Percentiles rank a stretch among this genome's conserved stretches.
Evolutionary conservation across 805 yeast species (phyloP).

Genomic region (Alloascoidea africana): DNA sequence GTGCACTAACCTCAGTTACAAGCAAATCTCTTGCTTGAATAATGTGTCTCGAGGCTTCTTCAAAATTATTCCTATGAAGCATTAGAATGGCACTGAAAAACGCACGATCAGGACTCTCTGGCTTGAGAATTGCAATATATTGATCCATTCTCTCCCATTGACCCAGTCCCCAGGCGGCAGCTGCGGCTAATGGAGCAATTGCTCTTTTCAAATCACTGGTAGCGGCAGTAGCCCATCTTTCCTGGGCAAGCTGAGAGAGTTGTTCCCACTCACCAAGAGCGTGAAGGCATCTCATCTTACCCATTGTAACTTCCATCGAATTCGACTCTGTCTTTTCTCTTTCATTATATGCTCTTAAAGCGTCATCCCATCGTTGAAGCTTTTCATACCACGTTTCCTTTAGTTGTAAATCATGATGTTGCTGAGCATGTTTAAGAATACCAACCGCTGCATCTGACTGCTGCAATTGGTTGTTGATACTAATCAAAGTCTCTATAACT

Average conservation of each 20-base stretch:
- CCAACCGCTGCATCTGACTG: slow-evolving; percentile 98
- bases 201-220: slow-evolving; percentile 60
- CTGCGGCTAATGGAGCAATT: slow-evolving; percentile 96
- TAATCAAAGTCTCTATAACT: slow-evolving; percentile 81
- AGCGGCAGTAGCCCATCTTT: slow-evolving; percentile 63
- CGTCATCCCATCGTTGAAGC: slow-evolving; percentile 96
- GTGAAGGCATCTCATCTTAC: slow-evolving; percentile 94
- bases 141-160: slow-evolving; percentile 95
- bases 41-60: slow-evolving; percentile 66
- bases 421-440: slow-evolving; percentile 86
- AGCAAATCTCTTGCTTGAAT: slow-evolving; percentile 74
- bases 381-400: slow-evolving; percentile 98
- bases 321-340: slow-evolving; percentile 38
- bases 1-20: slow-evolving; percentile 85
- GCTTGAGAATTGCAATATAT: slow-evolving; percentile 78
- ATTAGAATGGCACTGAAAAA: slow-evolving; percentile 86
- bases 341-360: slow-evolving; percentile 75
- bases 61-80: slow-evolving; percentile 75
- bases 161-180: slow-evolving; percentile 96
- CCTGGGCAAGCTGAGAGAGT: slow-evolving; percentile 68
- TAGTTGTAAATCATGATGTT: slow-evolving; percentile 61
- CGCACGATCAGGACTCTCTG: slow-evolving; percentile 87
- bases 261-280: slow-evolving; percentile 99
- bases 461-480: slow-evolving; percentile 86
- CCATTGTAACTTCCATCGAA: slow-evolving; percentile 83